A percentile compares a stretch with the other conserved stretches of the same genome.
These are phyloP conservation scores for Aspergillus ostianus DNA, from an alignment of 495 filamentous ascomycete species.

Conservation along the genomic window DNA sequence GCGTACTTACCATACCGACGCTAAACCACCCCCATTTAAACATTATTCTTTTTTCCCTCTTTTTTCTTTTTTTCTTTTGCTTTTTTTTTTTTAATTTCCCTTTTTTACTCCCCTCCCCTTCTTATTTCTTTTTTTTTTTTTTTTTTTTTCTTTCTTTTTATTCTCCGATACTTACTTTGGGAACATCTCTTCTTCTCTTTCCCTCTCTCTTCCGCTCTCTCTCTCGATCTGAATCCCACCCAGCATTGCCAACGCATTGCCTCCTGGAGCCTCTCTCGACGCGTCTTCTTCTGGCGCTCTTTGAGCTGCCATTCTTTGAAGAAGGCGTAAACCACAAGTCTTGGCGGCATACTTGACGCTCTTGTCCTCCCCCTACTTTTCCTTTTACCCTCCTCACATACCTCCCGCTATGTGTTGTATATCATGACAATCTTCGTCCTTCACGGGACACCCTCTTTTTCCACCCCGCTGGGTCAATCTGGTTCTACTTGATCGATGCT, in stretches of 20 bases:
- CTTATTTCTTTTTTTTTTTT: slow-evolving; percentile 15
- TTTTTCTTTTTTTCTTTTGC: slow-evolving; percentile 5
- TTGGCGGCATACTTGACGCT: slow-evolving; percentile 32
- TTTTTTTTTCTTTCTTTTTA: slow-evolving; percentile 19
- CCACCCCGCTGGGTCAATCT: slow-evolving; percentile 31
- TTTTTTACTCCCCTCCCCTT: slow-evolving; percentile 9
- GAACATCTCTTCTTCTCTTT: slow-evolving; percentile 27
- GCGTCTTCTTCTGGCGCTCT: slow-evolving; percentile 34
- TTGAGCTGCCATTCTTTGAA: slow-evolving; percentile 36
- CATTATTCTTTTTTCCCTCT: slow-evolving; percentile 3
- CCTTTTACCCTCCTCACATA: slow-evolving; percentile 18
- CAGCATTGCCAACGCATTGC: slow-evolving; percentile 27
- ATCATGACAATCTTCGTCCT: slow-evolving; percentile 47
- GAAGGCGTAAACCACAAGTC: slow-evolving; percentile 27
- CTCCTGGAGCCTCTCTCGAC: slow-evolving; percentile 26
- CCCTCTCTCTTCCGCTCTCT: slow-evolving; percentile 20
- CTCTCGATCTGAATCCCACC: slow-evolving; percentile 18
- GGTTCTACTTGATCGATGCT: slow-evolving; percentile 34
- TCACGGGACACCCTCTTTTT: slow-evolving; percentile 29
- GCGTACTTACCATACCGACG: slow-evolving; percentile 12
- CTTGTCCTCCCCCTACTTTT: slow-evolving; percentile 24
- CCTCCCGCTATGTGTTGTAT: slow-evolving; percentile 36
- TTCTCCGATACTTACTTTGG: slow-evolving; percentile 21
- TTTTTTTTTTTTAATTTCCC: slow-evolving; percentile 1
- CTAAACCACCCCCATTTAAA: slow-evolving; percentile 3